phyloP scores from a whole-genome alignment of 345 rosid species.

The Citrus hindsii region DNA sequence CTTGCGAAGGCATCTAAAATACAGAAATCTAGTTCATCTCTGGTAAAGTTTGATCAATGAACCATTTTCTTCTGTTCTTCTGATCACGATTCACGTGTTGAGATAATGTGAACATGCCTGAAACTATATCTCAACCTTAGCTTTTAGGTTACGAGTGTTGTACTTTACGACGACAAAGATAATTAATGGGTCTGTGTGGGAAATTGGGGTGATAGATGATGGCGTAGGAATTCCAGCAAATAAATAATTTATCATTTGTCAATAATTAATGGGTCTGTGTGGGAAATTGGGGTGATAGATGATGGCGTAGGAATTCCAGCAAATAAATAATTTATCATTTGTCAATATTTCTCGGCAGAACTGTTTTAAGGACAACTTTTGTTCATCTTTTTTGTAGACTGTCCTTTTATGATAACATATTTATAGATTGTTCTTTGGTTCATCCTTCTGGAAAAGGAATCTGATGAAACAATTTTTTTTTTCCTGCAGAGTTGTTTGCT shows the following conservation, averaged over 20 bases:
- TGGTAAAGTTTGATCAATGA: conserved; percentile 36
- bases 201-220: not conserved
- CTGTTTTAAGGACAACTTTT: not conserved
- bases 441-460: not conserved
- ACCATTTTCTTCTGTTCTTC: not conserved
- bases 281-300: not conserved
- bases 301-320: not conserved
- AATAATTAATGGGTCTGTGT: not conserved
- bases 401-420: not conserved
- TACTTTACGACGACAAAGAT: not conserved
- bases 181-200: not conserved
- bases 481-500: conserved; percentile 66
- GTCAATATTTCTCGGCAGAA: not conserved
- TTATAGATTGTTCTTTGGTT: not conserved
- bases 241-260: not conserved
- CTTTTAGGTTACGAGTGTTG: not conserved
- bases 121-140: not conserved
- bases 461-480: not conserved
- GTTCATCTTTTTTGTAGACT: not conserved
- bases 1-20: conserved; percentile 57
- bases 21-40: conserved; percentile 61
- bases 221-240: not conserved
- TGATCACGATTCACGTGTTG: not conserved
- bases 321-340: not conserved
- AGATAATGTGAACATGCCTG: not conserved